A percentile compares a stretch with the other conserved stretches of the same genome.
These are phyloP conservation scores for Rutstroemia sp. DNA, from an alignment of 2,329 filamentous ascomycete species.

Conservation along the genomic window DNA sequence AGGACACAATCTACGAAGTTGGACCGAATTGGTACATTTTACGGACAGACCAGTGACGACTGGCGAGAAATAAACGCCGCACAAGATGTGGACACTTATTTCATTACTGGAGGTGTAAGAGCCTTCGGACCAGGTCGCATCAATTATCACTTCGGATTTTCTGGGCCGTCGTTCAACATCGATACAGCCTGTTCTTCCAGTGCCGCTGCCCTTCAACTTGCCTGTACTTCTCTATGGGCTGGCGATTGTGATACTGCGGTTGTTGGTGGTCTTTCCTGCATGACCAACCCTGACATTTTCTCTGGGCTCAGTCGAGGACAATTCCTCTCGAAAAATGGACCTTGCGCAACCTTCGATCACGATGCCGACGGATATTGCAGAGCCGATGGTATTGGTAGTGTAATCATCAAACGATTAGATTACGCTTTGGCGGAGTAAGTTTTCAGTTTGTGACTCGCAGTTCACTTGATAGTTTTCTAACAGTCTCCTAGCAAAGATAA, in stretches of 20 bases:
- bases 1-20: slow-evolving; percentile 36
- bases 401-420: slow-evolving; percentile 43
- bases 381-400: slow-evolving; percentile 40
- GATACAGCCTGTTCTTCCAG: slow-evolving; percentile 38
- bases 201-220: slow-evolving; percentile 31
- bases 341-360: slow-evolving; percentile 42
- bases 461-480: neutral
- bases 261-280: slow-evolving; percentile 26
- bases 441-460: neutral
- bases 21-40: slow-evolving; percentile 28
- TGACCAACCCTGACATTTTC: slow-evolving; percentile 28
- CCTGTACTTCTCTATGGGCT: slow-evolving; percentile 25
- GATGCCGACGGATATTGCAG: slow-evolving; percentile 47
- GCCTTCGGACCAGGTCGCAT: slow-evolving; percentile 31
- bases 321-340: slow-evolving; percentile 32
- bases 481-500: slow-evolving; percentile 37
- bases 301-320: slow-evolving; percentile 27
- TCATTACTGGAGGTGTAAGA: slow-evolving; percentile 27
- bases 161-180: slow-evolving; percentile 34
- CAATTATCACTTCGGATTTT: slow-evolving; percentile 37
- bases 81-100: slow-evolving; percentile 28
- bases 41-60: slow-evolving; percentile 29
- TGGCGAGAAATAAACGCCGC: slow-evolving; percentile 28
- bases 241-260: slow-evolving; percentile 28
- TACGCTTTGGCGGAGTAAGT: slow-evolving; percentile 35